phyloP scores from a whole-genome alignment of 176 grass and related monocot species.

The Oryza longistaminata region DNA sequence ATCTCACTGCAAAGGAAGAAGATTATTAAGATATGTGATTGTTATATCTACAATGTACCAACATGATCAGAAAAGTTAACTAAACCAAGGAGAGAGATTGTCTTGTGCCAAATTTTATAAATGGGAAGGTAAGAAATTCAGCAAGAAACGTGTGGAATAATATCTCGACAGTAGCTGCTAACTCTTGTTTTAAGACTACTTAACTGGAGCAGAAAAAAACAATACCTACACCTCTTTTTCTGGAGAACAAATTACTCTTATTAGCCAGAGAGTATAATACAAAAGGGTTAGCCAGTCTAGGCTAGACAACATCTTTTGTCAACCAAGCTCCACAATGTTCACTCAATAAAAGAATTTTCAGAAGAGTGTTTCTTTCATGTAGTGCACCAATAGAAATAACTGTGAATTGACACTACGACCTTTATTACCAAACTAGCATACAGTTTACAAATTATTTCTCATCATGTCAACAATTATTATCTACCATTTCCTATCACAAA shows the following conservation, averaged over 20 bases:
- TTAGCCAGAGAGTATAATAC: too few relatives aligned
- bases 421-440: too few relatives aligned
- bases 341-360: too few relatives aligned
- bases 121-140: not conserved
- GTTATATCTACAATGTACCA: not conserved
- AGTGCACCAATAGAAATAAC: not conserved
- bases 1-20: constrained; percentile 32
- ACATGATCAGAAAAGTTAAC: not conserved
- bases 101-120: not conserved
- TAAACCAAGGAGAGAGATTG: not conserved
- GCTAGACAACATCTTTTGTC: too few relatives aligned
- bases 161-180: not conserved
- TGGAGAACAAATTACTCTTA: not conserved
- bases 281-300: not conserved
- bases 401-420: not conserved
- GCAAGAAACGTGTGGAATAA: not conserved
- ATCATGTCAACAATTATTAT: not conserved
- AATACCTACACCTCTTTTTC: too few relatives aligned
- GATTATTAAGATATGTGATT: not conserved
- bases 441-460: not conserved
- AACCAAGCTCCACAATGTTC: too few relatives aligned
- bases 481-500: not conserved
- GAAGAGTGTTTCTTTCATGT: too few relatives aligned
- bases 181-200: not conserved
- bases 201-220: not conserved